phyloP scores from a whole-genome alignment of 139 green algal species.

The Chlorella sp. region DNA sequence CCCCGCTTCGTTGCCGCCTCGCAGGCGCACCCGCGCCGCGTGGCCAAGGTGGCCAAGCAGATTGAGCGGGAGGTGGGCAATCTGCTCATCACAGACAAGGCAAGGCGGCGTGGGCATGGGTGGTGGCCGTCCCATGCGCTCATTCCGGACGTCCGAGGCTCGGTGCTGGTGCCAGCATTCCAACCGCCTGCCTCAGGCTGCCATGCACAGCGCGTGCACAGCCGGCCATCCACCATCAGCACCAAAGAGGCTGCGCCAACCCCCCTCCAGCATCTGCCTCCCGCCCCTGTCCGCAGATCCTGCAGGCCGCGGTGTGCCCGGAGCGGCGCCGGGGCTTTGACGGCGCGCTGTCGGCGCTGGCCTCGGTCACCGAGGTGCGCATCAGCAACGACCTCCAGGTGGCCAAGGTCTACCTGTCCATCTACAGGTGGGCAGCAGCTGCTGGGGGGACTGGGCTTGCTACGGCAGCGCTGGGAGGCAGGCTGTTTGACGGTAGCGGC shows the following conservation, averaged over 20 bases:
- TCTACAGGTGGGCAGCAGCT: slow-evolving; percentile 63
- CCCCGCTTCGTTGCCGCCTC: background rate
- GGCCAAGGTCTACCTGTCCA: slow-evolving; percentile 82
- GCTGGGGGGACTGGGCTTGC: no score
- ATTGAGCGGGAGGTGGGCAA: slow-evolving; percentile 90
- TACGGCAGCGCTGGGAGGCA: no score
- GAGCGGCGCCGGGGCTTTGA: slow-evolving; percentile 73
- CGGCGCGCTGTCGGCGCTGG: slow-evolving; percentile 77
- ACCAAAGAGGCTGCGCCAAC: no score
- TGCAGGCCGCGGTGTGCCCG: slow-evolving; percentile 82
- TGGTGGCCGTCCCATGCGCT: no score
- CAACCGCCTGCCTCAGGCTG: no score
- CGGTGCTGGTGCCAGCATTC: no score
- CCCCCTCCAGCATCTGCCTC: no score
- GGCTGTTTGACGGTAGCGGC: no score
- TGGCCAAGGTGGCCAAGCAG: slow-evolving; percentile 87
- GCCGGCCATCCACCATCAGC: no score
- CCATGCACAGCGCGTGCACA: no score
- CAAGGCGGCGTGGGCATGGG: no score
- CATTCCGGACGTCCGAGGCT: no score
- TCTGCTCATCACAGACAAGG: slow-evolving; percentile 67
- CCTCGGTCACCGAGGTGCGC: slow-evolving; percentile 86
- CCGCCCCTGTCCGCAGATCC: slow-evolving; percentile 54
- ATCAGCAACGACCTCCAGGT: slow-evolving; percentile 91
- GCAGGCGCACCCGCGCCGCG: slow-evolving; percentile 86